Percentiles rank a stretch among this genome's conserved stretches.
phyloP scores from a whole-genome alignment of 1,284 basidiomycete species.

The Ganoderma sinense region DNA sequence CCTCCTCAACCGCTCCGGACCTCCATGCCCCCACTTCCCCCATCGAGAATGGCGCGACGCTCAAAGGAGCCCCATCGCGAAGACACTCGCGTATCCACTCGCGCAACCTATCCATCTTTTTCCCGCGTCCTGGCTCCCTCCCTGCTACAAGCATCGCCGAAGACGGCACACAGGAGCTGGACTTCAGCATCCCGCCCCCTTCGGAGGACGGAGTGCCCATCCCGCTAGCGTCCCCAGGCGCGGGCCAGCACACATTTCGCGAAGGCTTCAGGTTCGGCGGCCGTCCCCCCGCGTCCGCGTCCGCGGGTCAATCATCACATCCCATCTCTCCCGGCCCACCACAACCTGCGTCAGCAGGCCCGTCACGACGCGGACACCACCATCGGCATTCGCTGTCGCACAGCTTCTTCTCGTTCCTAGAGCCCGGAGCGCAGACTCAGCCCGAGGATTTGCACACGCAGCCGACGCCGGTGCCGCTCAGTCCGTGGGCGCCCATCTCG shows the following conservation, averaged over 20 bases:
- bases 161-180: slow-evolving; percentile 66
- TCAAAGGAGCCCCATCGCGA: slow-evolving; percentile 45
- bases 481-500: slow-evolving; percentile 60
- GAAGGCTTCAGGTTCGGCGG: slow-evolving; percentile 75
- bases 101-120: slow-evolving; percentile 90
- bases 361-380: slow-evolving; percentile 80
- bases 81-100: slow-evolving; percentile 85
- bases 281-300: slow-evolving; percentile 44
- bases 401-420: slow-evolving; percentile 81
- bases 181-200: slow-evolving; percentile 46
- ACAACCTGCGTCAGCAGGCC: slow-evolving; percentile 38
- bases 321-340: slow-evolving; percentile 29
- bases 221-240: slow-evolving; percentile 50
- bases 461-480: slow-evolving; percentile 57
- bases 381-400: slow-evolving; percentile 95
- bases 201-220: slow-evolving; percentile 58
- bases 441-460: slow-evolving; percentile 51
- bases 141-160: slow-evolving; percentile 70
- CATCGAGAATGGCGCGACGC: slow-evolving; percentile 29
- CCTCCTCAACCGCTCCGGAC: slow-evolving; percentile 35
- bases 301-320: slow-evolving; percentile 33
- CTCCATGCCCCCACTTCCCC: slow-evolving; percentile 25
- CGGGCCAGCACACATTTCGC: slow-evolving; percentile 47
- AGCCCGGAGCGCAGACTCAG: slow-evolving; percentile 40
- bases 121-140: slow-evolving; percentile 80